phyloP scores from a whole-genome alignment of 306 rosid species.

The Prunus davidiana region DNA sequence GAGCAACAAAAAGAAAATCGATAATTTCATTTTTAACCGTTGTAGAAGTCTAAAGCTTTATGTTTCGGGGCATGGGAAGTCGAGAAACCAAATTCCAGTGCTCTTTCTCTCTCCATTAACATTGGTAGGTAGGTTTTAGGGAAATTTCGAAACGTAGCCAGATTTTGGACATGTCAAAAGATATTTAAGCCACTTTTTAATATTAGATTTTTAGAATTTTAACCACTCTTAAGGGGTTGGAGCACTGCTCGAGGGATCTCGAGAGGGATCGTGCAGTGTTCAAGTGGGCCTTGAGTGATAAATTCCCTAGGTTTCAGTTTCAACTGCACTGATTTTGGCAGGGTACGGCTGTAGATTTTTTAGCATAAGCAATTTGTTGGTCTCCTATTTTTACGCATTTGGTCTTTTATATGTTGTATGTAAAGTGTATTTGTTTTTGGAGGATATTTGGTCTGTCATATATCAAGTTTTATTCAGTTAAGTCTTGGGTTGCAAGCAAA shows the following conservation, averaged over 20 bases:
- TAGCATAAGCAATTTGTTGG: background rate
- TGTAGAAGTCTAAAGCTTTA: background rate
- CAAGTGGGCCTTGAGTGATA: no score
- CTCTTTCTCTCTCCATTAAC: background rate
- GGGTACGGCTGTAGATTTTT: background rate
- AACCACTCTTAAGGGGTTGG: no score
- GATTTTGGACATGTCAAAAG: no score
- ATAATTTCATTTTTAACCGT: background rate
- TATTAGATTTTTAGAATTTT: no score
- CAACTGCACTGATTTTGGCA: background rate
- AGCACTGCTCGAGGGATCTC: no score
- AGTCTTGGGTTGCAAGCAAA: background rate
- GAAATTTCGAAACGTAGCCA: no score
- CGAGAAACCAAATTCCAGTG: background rate
- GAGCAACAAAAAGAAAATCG: background rate
- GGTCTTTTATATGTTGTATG: background rate
- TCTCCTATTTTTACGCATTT: background rate
- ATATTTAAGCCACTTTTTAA: no score
- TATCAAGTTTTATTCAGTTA: background rate
- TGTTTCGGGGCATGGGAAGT: background rate
- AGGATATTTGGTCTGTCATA: background rate
- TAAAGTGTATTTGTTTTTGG: background rate
- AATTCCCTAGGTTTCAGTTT: background rate
- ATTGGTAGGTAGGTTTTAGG: background rate
- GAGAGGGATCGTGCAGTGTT: no score